A percentile compares a stretch with the other conserved stretches of the same genome.
Evolutionary conservation across 106 monocot species (phyloP).

Genomic region (Allium cepa): DNA sequence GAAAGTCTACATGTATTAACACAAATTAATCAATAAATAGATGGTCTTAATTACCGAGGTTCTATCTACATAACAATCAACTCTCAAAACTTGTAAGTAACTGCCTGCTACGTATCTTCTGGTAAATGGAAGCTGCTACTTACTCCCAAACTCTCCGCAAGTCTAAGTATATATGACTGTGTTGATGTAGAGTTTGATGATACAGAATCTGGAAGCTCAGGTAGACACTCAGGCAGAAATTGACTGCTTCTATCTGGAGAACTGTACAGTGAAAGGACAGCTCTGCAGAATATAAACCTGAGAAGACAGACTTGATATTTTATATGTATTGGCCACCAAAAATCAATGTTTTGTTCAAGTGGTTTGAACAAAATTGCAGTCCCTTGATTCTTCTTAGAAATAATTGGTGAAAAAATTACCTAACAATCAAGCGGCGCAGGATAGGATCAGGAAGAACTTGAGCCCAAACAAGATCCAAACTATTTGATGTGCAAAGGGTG

Average conservation of each 20-base stretch:
- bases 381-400: too few species aligned
- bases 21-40: constrained; percentile 32
- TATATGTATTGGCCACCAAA: too few species aligned
- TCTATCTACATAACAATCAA: constrained; percentile 13
- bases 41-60: constrained; percentile 20
- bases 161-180: constrained; percentile 27
- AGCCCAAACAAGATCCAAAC: constrained; percentile 65
- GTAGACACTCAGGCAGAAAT: constrained; percentile 53
- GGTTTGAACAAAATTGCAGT: too few species aligned
- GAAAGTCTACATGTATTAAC: constrained; percentile 10
- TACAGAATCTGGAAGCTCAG: constrained; percentile 50
- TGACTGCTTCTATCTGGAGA: constrained; percentile 10
- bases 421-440: constrained; percentile 77
- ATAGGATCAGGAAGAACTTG: constrained; percentile 84
- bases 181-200: constrained; percentile 46
- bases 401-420: constrained; percentile 18
- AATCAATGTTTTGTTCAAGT: too few species aligned
- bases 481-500: constrained; percentile 57
- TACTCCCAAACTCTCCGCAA: constrained; percentile 57
- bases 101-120: constrained; percentile 14
- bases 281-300: constrained; percentile 86
- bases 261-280: constrained; percentile 38
- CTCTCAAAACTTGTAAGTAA: neutral
- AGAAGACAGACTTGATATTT: neutral
- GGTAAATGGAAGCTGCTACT: constrained; percentile 33